These are phyloP conservation scores for Boletellus ananas DNA, from an alignment of 768 basidiomycete genomes.

Conservation along the genomic window DNA sequence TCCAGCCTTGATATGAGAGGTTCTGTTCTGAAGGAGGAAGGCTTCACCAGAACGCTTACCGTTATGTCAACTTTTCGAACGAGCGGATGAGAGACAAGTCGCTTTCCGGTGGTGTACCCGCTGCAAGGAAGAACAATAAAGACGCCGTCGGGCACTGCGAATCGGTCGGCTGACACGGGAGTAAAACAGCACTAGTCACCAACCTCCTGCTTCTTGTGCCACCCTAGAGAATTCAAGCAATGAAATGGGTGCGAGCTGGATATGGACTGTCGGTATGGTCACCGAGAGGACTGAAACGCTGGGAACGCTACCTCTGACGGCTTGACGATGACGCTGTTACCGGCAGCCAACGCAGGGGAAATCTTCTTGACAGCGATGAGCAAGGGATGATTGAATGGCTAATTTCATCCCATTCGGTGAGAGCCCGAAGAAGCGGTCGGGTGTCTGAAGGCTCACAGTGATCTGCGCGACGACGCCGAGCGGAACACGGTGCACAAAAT, in stretches of 20 bases:
- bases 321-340: slow-evolving; percentile 80
- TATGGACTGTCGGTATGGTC: slow-evolving; percentile 1
- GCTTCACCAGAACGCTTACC: slow-evolving; percentile 37
- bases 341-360: slow-evolving; percentile 78
- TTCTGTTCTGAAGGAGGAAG: not conserved
- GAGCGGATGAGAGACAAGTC: slow-evolving; percentile 59
- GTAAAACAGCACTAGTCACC: slow-evolving; percentile 12
- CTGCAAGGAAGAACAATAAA: slow-evolving; percentile 72
- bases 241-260: slow-evolving; percentile 70
- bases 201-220: slow-evolving; percentile 63
- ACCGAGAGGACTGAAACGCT: not conserved
- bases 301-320: slow-evolving; percentile 59
- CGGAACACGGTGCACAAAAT: slow-evolving; percentile 75
- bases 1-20: slow-evolving; percentile 51
- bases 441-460: slow-evolving; percentile 46
- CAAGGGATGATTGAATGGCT: slow-evolving; percentile 91
- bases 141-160: slow-evolving; percentile 70
- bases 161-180: not conserved
- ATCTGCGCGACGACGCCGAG: slow-evolving; percentile 89
- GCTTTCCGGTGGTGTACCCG: slow-evolving; percentile 60
- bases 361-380: slow-evolving; percentile 88
- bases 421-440: not conserved
- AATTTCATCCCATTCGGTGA: not conserved
- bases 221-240: slow-evolving; percentile 74
- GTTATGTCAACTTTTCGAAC: slow-evolving; percentile 84